phyloP scores from a whole-genome alignment of 352 stramenopile genomes.

The Phytophthora vignae region DNA sequence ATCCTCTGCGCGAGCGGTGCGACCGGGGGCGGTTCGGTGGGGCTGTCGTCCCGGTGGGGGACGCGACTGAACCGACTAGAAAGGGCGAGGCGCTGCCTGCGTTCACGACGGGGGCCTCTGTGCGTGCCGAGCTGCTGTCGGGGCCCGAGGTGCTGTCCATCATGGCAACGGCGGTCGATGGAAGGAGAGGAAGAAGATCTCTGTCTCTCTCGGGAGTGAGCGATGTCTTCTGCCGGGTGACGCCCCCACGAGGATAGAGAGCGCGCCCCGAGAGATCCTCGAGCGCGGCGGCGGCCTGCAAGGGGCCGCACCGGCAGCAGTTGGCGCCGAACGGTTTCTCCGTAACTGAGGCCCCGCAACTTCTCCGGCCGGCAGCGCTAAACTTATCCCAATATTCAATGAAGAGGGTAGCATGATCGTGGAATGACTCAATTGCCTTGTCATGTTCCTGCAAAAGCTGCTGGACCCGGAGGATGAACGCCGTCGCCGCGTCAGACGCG shows the following conservation, averaged over 20 bases:
- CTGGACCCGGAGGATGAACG: conserved; percentile 64
- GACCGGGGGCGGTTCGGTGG: conserved; percentile 23
- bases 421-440: not conserved
- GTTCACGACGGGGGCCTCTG: not conserved
- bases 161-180: conserved; percentile 7
- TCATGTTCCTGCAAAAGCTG: conserved; percentile 62
- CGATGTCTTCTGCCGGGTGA: conserved; percentile 16
- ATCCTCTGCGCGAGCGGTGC: conserved; percentile 32
- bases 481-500: conserved; percentile 50
- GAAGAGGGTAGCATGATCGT: not conserved
- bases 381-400: conserved; percentile 29
- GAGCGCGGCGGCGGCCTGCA: conserved; percentile 19
- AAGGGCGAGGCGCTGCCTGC: conserved; percentile 2
- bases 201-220: conserved; percentile 1
- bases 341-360: conserved; percentile 28
- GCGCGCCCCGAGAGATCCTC: conserved; percentile 36
- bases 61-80: conserved; percentile 20
- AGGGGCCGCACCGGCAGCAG: conserved; percentile 28
- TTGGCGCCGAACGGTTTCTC: conserved; percentile 35
- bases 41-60: conserved; percentile 9
- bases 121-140: conserved; percentile 6
- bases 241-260: conserved; percentile 15
- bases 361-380: conserved; percentile 31
- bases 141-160: conserved; percentile 25
- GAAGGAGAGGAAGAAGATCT: conserved; percentile 8